Percentiles rank a stretch among this genome's conserved stretches.
Conservation (phyloP, 768 basidiomycete species). For the Mrakia gelida region DNA sequence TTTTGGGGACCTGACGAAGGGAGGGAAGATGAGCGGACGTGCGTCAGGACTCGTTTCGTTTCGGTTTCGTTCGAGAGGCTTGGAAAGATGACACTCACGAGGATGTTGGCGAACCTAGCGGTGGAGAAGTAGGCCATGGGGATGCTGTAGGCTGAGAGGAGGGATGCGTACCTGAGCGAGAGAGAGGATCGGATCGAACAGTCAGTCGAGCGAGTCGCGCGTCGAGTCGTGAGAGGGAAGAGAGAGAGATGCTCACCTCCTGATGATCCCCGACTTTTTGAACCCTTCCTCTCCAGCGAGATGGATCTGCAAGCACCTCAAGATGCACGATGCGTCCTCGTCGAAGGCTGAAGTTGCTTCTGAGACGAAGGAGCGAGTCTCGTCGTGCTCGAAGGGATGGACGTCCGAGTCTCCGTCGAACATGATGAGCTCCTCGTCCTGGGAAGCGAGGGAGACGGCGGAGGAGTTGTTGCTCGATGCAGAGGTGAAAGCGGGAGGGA, state of each 20-base stretch:
- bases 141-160: neutral
- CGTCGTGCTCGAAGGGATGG: neutral
- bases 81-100: neutral
- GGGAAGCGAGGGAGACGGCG: neutral
- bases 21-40: neutral
- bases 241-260: neutral
- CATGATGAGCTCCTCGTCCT: too few relatives aligned
- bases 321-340: neutral
- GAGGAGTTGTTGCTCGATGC: neutral
- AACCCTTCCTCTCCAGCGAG: neutral
- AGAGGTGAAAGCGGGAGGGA: neutral
- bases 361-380: neutral
- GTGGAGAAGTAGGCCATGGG: conserved; percentile 12
- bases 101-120: conserved; percentile 8
- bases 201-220: neutral
- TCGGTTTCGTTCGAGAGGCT: neutral
- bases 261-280: neutral
- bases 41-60: neutral
- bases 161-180: neutral
- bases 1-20: conserved; percentile 12
- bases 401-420: too few relatives aligned
- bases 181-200: neutral
- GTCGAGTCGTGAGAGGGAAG: neutral
- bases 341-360: neutral
- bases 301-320: neutral